Conservation (phyloP, 805 yeast species). For the Pichia ethanolica region DNA sequence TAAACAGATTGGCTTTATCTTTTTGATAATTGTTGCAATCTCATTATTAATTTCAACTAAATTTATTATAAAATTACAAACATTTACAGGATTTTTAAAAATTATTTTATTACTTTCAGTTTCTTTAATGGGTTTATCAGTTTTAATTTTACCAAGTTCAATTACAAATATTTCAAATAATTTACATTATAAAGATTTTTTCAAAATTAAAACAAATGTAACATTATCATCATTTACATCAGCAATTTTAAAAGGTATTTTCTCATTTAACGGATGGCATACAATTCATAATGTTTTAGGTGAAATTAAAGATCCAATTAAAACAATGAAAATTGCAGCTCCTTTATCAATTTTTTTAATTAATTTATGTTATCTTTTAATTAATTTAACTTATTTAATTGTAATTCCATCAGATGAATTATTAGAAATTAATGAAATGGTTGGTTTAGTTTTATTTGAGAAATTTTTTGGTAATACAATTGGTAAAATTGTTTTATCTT, state of each 20-base stretch:
- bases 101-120: slow-evolving; percentile 45
- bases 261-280: slow-evolving; percentile 50
- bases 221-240: slow-evolving; percentile 38
- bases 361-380: slow-evolving; percentile 37
- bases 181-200: slow-evolving; percentile 27
- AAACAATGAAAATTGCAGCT: slow-evolving; percentile 47
- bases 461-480: slow-evolving; percentile 41
- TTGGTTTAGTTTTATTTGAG: slow-evolving; percentile 46
- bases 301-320: slow-evolving; percentile 45
- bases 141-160: slow-evolving; percentile 40
- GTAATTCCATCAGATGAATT: slow-evolving; percentile 44
- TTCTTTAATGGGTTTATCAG: slow-evolving; percentile 52
- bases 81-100: slow-evolving; percentile 55
- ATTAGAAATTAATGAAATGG: slow-evolving; percentile 38
- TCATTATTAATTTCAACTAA: slow-evolving; percentile 55
- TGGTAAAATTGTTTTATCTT: slow-evolving; percentile 42
- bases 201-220: slow-evolving; percentile 24
- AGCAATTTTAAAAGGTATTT: slow-evolving; percentile 45
- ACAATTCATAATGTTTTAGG: slow-evolving; percentile 46
- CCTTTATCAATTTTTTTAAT: slow-evolving; percentile 39
- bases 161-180: slow-evolving; percentile 39
- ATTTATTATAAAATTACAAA: slow-evolving; percentile 55
- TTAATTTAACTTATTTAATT: slow-evolving; percentile 43
- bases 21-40: slow-evolving; percentile 30
- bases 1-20: slow-evolving; percentile 35